Base-by-base conservation (phyloP, 2,329 filamentous ascomycete genomes). In the Xenoacremonium recifei region DNA sequence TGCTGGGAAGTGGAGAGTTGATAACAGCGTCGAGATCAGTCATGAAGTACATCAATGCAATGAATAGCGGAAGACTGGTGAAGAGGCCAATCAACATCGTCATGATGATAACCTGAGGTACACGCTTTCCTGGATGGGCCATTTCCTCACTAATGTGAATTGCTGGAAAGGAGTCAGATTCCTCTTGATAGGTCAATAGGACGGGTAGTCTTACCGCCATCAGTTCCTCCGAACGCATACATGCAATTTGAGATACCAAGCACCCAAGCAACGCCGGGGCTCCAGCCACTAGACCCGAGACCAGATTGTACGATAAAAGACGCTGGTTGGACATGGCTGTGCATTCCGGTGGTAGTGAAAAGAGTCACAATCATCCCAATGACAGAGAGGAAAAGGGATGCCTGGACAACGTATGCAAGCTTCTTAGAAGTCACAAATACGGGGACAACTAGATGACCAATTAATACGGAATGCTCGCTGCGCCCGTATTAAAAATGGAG, bases 21-120 rank as follows among this genome's bases (percentile, higher is more conserved):
- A 50, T 51, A 11, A 64, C 58, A 3, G 54, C 53, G 3, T 60
- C 53, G 2, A 63, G 25, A 32, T 63, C 58, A 6, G 48, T 51
- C 13, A 61, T 53, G 15, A 50, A 48, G 15, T 51, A 50, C 40
- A 60, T 52, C 21, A 61, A 44, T 4, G 48, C 54, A 5, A 64
- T 35, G 7, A 49, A 50, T 39, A 60, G 54, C 0, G 62, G 61
- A 1, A 65, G 49, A 0, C 54, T 46, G 1, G 60, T 63, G 1
- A 55, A 4, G 12, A 63, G 40, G 6, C 60, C 59, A 16, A 64
- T 58, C 4, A 51, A 27, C 39, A 48, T 39, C 17, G 42, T 49
- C 29, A 49, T 12, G 18, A 42, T 48, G 39, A 51, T 49, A 4
- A 35, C 48, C 5, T 23, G 34, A 7, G 48, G 50, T 20, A 53